These are phyloP conservation scores for Podosphaera leucotricha DNA, from an alignment of 2,329 filamentous ascomycete genomes.

Conservation along the genomic window DNA sequence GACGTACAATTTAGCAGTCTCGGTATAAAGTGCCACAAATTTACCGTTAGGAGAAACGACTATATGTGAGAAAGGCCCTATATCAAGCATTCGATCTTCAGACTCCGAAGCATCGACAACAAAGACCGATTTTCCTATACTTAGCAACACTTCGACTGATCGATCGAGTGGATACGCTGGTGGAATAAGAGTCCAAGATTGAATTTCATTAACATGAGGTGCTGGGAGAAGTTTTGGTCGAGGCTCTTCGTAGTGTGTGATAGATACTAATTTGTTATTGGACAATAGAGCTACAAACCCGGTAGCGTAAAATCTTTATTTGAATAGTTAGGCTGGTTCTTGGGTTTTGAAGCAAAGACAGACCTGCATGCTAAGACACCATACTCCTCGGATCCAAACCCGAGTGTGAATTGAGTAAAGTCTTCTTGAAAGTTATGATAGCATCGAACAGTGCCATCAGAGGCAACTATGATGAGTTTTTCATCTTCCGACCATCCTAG, in stretches of 20 bases:
- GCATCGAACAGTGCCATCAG: constrained; percentile 74
- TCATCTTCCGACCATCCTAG: constrained; percentile 96
- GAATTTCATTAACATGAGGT: constrained; percentile 53
- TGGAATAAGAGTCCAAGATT: constrained; percentile 75
- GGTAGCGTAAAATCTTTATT: constrained; percentile 51
- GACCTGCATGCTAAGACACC: constrained; percentile 62
- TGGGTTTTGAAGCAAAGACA: constrained; percentile 1
- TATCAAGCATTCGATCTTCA: constrained; percentile 74
- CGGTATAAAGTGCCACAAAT: constrained; percentile 69
- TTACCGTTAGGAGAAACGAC: constrained; percentile 77
- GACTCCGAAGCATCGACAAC: constrained; percentile 73
- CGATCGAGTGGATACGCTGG: constrained; percentile 74
- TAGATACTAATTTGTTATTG: constrained; percentile 68
- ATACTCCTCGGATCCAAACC: constrained; percentile 69
- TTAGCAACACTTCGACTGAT: constrained; percentile 78
- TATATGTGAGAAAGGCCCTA: constrained; percentile 79
- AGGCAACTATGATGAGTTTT: constrained; percentile 64
- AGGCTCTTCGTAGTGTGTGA: constrained; percentile 79
- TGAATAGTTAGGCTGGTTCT: constrained; percentile 1
- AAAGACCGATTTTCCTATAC: constrained; percentile 63
- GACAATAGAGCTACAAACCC: constrained; percentile 84
- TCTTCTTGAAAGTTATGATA: constrained; percentile 79
- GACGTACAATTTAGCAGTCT: constrained; percentile 68
- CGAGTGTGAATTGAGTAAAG: constrained; percentile 82
- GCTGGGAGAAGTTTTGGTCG: constrained; percentile 61